phyloP scores from a whole-genome alignment of 2,329 filamentous ascomycete genomes.

The Fusarium sp. region DNA sequence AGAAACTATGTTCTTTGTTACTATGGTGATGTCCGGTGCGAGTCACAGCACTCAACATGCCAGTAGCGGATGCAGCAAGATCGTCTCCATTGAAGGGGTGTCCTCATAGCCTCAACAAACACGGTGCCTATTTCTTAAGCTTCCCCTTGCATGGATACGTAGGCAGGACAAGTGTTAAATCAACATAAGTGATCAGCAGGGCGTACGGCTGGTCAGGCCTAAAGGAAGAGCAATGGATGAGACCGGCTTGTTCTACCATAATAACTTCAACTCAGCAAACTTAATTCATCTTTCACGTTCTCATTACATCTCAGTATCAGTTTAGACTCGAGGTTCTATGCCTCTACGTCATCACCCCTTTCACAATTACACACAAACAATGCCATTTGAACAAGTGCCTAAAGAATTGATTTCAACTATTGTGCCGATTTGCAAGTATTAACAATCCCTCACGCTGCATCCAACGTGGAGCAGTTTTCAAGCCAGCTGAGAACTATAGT shows the following conservation, averaged over 20 bases:
- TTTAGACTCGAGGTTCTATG: not conserved
- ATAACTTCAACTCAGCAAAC: not conserved
- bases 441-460: not conserved
- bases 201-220: too few species aligned
- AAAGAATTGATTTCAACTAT: not conserved
- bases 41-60: not conserved
- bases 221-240: not conserved
- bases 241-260: not conserved
- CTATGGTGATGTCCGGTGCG: not conserved
- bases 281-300: not conserved
- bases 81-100: not conserved
- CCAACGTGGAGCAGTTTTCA: not conserved
- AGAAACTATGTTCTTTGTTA: not conserved
- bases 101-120: not conserved
- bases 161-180: not conserved
- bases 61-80: not conserved
- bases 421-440: not conserved
- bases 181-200: not conserved
- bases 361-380: not conserved
- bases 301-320: not conserved
- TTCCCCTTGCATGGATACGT: not conserved
- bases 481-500: not conserved
- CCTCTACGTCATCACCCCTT: not conserved
- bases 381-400: not conserved
- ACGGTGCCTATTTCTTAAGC: too few species aligned